A percentile compares a stretch with the other conserved stretches of the same genome.
phyloP scores from a whole-genome alignment of 2,329 filamentous ascomycete genomes.

The Fusarium stilboides region DNA sequence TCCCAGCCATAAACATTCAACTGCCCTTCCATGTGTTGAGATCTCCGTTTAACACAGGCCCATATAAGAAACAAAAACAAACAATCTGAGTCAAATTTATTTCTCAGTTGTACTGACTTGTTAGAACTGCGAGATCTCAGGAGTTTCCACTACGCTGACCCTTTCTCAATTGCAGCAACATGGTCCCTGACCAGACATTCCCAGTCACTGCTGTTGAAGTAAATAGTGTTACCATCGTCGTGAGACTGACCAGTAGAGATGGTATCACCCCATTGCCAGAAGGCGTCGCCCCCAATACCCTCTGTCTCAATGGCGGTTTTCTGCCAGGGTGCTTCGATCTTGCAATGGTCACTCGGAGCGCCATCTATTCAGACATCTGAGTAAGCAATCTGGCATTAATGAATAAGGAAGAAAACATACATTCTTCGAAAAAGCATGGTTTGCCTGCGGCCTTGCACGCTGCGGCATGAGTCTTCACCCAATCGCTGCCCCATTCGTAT shows the following conservation, averaged over 20 bases:
- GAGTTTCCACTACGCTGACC: neutral
- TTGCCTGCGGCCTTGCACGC: conserved; percentile 50
- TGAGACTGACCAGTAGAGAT: conserved; percentile 58
- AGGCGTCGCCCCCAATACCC: conserved; percentile 55
- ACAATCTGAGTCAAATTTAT: no score
- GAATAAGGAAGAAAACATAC: conserved; percentile 39
- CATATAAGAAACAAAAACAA: no score
- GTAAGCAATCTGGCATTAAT: neutral
- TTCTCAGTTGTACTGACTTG: no score
- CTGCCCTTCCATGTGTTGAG: no score
- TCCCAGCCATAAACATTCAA: no score
- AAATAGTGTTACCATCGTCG: conserved; percentile 63
- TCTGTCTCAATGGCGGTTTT: conserved; percentile 48
- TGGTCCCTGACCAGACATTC: conserved; percentile 62
- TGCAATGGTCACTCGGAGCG: conserved; percentile 29
- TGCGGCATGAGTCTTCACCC: conserved; percentile 46
- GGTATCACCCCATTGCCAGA: conserved; percentile 60
- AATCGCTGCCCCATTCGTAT: conserved; percentile 22
- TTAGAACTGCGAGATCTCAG: no score
- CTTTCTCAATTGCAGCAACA: conserved; percentile 42
- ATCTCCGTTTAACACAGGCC: no score
- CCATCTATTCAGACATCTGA: no score
- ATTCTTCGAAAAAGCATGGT: conserved; percentile 54
- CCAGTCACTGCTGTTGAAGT: conserved; percentile 58
- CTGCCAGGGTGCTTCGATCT: conserved; percentile 66